Conservation (phyloP, 306 rosid genomes). For the Parietaria judaica region DNA sequence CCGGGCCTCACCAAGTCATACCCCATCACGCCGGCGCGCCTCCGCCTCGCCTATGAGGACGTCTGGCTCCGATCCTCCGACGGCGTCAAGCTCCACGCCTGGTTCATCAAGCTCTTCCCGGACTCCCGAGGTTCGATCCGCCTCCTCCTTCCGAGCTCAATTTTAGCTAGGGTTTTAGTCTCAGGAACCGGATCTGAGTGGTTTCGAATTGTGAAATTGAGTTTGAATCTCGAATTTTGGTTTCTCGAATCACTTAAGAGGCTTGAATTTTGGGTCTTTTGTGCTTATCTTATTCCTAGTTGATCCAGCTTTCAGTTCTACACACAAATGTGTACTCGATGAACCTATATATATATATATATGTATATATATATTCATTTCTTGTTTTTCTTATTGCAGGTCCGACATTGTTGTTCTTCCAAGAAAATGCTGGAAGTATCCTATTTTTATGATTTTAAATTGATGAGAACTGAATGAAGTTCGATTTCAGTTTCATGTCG, state of each 20-base stretch:
- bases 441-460: constrained; percentile 20
- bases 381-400: constrained; percentile 45
- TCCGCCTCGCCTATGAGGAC: constrained; percentile 74
- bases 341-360: too few species aligned
- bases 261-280: too few species aligned
- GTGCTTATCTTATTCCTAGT: too few species aligned
- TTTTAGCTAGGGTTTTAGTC: too few species aligned
- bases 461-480: neutral
- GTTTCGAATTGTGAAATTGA: neutral
- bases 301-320: too few species aligned
- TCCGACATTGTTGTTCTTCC: constrained; percentile 92
- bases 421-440: constrained; percentile 99
- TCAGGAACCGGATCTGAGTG: too few species aligned
- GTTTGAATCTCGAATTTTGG: neutral
- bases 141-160: neutral
- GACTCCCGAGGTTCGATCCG: constrained; percentile 60
- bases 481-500: constrained; percentile 18
- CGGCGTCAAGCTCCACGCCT: constrained; percentile 89
- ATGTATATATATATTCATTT: too few species aligned
- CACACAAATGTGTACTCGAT: too few species aligned
- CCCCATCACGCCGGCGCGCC: constrained; percentile 69
- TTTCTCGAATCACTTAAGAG: too few species aligned
- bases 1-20: constrained; percentile 90
- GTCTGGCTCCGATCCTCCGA: constrained; percentile 85
- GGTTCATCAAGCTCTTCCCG: constrained; percentile 98